A percentile compares a stretch with the other conserved stretches of the same genome.
These are phyloP conservation scores for Dictyostelium citrinum DNA, from an alignment of 78 protist genomes.

Conservation along the genomic window DNA sequence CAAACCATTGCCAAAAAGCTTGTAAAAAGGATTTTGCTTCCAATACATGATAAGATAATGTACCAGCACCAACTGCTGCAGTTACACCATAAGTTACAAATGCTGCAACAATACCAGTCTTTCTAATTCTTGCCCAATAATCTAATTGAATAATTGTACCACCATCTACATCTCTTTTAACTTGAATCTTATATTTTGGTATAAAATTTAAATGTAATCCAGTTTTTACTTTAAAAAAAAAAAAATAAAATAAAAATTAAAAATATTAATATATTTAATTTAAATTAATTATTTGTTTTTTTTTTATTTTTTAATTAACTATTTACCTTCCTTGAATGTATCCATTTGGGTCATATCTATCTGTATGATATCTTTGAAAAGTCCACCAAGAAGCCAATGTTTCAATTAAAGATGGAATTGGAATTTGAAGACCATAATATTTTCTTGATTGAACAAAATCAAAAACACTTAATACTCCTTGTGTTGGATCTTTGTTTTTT, in stretches of 20 bases:
- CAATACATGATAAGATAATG: constrained; percentile 24
- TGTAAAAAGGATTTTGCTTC: constrained; percentile 43
- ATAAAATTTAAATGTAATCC: constrained; percentile 72
- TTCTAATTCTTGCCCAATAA: constrained; percentile 78
- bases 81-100: constrained; percentile 69
- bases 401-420: constrained; percentile 19
- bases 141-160: constrained; percentile 60
- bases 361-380: constrained; percentile 54
- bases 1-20: constrained; percentile 76
- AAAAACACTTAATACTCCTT: constrained; percentile 66
- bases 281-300: neutral
- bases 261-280: neutral
- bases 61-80: constrained; percentile 76
- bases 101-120: constrained; percentile 73
- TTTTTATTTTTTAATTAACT: neutral
- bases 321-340: constrained; percentile 69
- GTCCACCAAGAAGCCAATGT: constrained; percentile 65
- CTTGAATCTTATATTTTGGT: constrained; percentile 56
- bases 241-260: neutral
- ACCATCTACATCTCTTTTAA: constrained; percentile 67
- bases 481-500: constrained; percentile 58
- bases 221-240: constrained; percentile 31
- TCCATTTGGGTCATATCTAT: constrained; percentile 64
- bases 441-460: constrained; percentile 80
- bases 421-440: constrained; percentile 68